These are phyloP conservation scores for Trichoderma sp. DNA, from an alignment of 2,329 filamentous ascomycete genomes.

Conservation along the genomic window DNA sequence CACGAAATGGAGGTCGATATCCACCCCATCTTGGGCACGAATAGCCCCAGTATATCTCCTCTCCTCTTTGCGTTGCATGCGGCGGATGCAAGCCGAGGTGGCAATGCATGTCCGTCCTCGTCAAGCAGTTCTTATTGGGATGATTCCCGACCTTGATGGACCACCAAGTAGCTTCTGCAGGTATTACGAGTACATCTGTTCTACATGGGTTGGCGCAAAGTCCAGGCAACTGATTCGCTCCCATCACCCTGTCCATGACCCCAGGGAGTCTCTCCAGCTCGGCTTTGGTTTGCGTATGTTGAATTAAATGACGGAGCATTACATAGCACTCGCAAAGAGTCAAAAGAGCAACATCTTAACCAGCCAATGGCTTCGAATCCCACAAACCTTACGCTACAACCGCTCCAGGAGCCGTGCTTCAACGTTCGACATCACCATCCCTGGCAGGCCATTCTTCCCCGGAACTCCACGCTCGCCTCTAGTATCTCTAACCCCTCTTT, in stretches of 20 bases:
- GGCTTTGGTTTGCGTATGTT: neutral
- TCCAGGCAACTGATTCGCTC: neutral
- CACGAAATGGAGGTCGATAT: neutral
- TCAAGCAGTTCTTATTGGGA: neutral
- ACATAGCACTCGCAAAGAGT: neutral
- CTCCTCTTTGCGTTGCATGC: neutral
- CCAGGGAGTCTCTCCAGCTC: neutral
- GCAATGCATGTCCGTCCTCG: neutral
- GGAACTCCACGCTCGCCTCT: neutral
- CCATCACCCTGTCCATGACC: neutral
- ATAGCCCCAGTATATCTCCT: neutral
- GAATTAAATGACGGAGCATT: neutral
- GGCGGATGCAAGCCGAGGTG: slow-evolving; percentile 1
- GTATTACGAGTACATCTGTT: neutral
- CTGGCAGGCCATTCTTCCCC: neutral
- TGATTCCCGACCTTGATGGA: neutral
- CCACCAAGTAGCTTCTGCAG: neutral
- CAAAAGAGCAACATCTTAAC: neutral
- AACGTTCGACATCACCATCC: neutral
- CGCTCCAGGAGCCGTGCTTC: neutral
- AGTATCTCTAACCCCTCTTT: neutral
- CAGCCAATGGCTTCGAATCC: neutral
- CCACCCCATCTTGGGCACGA: slow-evolving; percentile 1
- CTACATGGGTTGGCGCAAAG: neutral
- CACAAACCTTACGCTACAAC: neutral